A percentile compares a stretch with the other conserved stretches of the same genome.
Evolutionary conservation across 805 yeast genomes (phyloP).

Genomic region (Schwanniomyces vanrijiae): DNA sequence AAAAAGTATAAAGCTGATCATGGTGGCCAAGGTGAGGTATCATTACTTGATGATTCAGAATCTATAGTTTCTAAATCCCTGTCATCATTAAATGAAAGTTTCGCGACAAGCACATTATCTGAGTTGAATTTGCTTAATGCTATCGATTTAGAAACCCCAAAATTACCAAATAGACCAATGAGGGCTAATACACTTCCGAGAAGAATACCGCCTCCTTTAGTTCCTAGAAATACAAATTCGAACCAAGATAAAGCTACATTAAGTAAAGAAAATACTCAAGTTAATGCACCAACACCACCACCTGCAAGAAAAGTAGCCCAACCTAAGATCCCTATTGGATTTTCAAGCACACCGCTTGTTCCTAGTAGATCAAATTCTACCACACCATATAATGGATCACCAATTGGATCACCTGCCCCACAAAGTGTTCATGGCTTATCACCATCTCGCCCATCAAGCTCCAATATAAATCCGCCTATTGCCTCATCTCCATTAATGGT

Average conservation of each 20-base stretch:
- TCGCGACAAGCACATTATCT: slow-evolving; percentile 29
- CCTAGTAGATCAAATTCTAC: slow-evolving; percentile 34
- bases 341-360: slow-evolving; percentile 37
- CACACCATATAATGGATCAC: slow-evolving; percentile 19
- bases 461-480: slow-evolving; percentile 4
- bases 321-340: slow-evolving; percentile 29
- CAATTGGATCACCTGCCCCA: slow-evolving; percentile 35
- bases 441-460: slow-evolving; percentile 24
- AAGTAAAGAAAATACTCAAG: not conserved
- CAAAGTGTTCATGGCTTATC: slow-evolving; percentile 40
- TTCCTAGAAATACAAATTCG: not conserved
- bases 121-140: slow-evolving; percentile 39
- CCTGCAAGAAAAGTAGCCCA: slow-evolving; percentile 13
- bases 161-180: slow-evolving; percentile 18
- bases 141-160: slow-evolving; percentile 19
- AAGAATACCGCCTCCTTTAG: slow-evolving; percentile 29
- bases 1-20: slow-evolving; percentile 28
- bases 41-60: slow-evolving; percentile 8
- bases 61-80: slow-evolving; percentile 10
- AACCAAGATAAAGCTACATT: slow-evolving; percentile 4
- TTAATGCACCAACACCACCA: slow-evolving; percentile 27
- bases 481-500: slow-evolving; percentile 11
- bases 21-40: slow-evolving; percentile 16
- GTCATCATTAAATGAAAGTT: slow-evolving; percentile 11
- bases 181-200: slow-evolving; percentile 17